Base-by-base conservation (phyloP, 768 basidiomycete genomes). In the Boletus rufocinnamomeus region DNA sequence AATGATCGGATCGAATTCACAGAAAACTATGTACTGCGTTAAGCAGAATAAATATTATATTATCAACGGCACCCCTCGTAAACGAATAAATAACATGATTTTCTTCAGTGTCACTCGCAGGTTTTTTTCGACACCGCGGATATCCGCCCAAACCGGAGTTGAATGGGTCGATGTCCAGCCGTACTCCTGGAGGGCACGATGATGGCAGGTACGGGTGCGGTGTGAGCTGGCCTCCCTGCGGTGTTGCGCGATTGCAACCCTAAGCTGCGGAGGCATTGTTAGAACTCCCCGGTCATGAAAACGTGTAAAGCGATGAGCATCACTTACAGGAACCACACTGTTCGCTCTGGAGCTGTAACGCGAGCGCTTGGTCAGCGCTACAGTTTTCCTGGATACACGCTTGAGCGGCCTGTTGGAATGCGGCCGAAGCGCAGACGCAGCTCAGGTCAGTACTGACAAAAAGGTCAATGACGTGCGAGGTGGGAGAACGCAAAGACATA, bases 391-490 rank as follows among this genome's bases (percentile, higher is more conserved):
- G 3, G 23, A 82, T 66, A 63, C 81, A 82, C 10, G 25, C 1
- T 1, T 2, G 6, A 4, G 75, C 75, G 3, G 66, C 69, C 2
- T 1, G 0, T 57, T 80, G 77, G 76, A 79, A 82, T 2, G 57
- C 50, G 1, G 55, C 17, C 49, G 71, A 77, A 2, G 70, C 61
- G 69, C 81, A 82, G 27, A 77, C 59, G 55, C 81, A 82, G 0
- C 56, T 0, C 27, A 77, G 0, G 64, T 82, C 65, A 17, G 77
- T 66, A 64, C 81, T 82, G 34, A 49, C 30, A 14, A 13, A 19
- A 11, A 7, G 10, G 52, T 52, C 21, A 62, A 35, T 10, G 19
- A 5, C 10, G 13, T 5, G 3, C 6, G 17, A 50, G 4, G 30
- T 10, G 14, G 25, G 11, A 8, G 1, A 19, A 30, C 4, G 23